Conservation (phyloP, 208 protist genomes). For the Trypanosoma caninum region DNA sequence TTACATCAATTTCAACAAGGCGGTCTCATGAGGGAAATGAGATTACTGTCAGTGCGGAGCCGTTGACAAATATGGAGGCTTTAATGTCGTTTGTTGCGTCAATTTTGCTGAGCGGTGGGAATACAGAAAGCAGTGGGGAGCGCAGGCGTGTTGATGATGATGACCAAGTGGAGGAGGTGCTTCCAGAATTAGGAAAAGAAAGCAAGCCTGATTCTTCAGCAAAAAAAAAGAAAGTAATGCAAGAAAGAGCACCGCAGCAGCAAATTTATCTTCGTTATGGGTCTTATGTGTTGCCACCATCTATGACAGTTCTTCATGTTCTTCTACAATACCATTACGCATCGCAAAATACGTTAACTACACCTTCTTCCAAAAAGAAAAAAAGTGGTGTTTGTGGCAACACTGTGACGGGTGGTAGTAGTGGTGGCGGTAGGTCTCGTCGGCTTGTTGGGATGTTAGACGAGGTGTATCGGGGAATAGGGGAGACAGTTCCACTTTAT, state of each 20-base stretch:
- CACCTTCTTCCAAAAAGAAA: background rate
- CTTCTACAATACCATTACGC: constrained; percentile 38
- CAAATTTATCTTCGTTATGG: constrained; percentile 62
- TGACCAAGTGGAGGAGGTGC: constrained; percentile 28
- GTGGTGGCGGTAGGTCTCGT: constrained; percentile 1
- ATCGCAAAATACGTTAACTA: constrained; percentile 8
- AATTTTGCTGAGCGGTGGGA: constrained; percentile 24
- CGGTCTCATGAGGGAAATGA: background rate
- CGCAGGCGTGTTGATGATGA: constrained; percentile 19
- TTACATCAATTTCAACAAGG: constrained; percentile 3
- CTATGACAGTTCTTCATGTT: constrained; percentile 76
- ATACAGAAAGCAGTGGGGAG: background rate
- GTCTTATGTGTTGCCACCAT: constrained; percentile 61
- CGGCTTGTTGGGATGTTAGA: constrained; percentile 8
- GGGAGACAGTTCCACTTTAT: constrained; percentile 41
- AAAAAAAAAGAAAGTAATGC: constrained; percentile 5
- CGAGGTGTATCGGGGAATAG: background rate
- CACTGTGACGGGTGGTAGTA: background rate
- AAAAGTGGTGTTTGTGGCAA: background rate
- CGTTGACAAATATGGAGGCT: constrained; percentile 29
- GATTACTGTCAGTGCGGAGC: constrained; percentile 29
- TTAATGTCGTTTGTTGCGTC: constrained; percentile 29
- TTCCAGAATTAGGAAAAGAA: constrained; percentile 27
- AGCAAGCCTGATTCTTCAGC: background rate
- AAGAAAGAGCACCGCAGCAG: constrained; percentile 1